Evolutionary conservation across 345 rosid species (phyloP).

Genomic region (Acer yangbiense): DNA sequence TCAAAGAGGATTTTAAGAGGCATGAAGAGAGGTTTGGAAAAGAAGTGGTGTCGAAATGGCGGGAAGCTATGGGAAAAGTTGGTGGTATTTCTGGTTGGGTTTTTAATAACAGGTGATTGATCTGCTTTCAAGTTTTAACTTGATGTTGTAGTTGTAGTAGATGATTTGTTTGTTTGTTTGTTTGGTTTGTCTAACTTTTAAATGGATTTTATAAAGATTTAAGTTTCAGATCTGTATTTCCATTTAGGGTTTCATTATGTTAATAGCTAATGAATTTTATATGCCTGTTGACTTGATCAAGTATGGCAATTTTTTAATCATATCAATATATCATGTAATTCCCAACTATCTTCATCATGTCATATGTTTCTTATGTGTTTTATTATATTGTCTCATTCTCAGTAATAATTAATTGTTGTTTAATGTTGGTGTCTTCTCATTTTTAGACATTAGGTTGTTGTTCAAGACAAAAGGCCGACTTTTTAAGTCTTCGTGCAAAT

Average conservation of each 20-base stretch:
- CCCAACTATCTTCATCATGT: not conserved
- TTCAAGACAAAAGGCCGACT: not conserved
- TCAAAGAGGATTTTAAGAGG: constrained; percentile 30
- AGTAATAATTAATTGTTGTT: not conserved
- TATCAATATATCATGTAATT: not conserved
- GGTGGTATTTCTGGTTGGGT: constrained; percentile 41
- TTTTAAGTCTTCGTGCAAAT: not conserved
- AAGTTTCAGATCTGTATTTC: not conserved
- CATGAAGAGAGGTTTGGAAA: constrained; percentile 27
- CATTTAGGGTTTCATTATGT: not conserved
- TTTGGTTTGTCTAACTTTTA: not conserved
- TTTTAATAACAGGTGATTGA: constrained; percentile 8
- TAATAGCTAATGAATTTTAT: not conserved
- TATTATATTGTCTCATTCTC: not conserved
- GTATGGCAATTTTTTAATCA: not conserved
- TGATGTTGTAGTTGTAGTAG: not conserved
- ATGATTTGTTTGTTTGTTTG: not conserved
- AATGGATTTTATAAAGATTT: not conserved
- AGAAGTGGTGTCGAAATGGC: constrained; percentile 38
- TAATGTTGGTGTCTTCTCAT: too few species aligned
- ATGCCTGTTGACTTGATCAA: not conserved
- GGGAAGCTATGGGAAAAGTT: constrained; percentile 40
- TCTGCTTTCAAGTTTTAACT: not conserved
- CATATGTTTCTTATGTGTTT: not conserved
- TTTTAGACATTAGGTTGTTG: too few species aligned